Percentiles rank a stretch among this genome's conserved stretches.
Evolutionary conservation across 768 basidiomycete species (phyloP).

Genomic region (Baorangia bicolor): DNA sequence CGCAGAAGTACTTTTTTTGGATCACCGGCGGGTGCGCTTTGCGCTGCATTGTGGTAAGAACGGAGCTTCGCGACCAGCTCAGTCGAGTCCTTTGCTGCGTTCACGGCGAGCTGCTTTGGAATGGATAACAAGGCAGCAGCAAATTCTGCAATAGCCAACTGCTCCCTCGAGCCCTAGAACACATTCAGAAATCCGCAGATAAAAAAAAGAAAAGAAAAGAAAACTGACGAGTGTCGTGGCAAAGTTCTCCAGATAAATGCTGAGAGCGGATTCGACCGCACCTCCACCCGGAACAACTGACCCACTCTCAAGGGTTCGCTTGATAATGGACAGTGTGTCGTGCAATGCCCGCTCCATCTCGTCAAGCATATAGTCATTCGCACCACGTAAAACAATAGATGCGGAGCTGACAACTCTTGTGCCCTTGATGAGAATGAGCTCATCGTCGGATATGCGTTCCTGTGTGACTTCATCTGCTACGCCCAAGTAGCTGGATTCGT

Average conservation of each 20-base stretch:
- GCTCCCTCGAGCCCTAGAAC: constrained; percentile 90
- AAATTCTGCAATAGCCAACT: constrained; percentile 99
- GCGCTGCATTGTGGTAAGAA: constrained; percentile 95
- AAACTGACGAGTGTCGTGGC: constrained; percentile 88
- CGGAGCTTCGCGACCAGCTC: constrained; percentile 96
- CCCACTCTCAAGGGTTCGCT: constrained; percentile 95
- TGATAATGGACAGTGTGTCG: constrained; percentile 92
- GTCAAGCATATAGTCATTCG: constrained; percentile 99
- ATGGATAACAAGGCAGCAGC: constrained; percentile 90
- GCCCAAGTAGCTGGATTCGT: constrained; percentile 89
- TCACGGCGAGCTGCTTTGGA: constrained; percentile 95
- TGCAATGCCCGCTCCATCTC: constrained; percentile 99
- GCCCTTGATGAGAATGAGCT: constrained; percentile 95
- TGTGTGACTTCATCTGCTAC: constrained; percentile 94
- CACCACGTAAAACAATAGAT: constrained; percentile 92
- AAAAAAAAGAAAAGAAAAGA: constrained; percentile 7
- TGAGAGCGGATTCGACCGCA: constrained; percentile 94
- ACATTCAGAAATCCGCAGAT: neutral
- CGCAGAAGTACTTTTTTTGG: constrained; percentile 87
- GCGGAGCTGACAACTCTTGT: constrained; percentile 94
- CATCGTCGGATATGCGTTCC: constrained; percentile 97
- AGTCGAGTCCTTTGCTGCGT: constrained; percentile 98
- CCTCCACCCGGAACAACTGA: constrained; percentile 96
- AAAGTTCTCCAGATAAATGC: constrained; percentile 98
- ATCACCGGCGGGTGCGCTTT: constrained; percentile 87